These are phyloP conservation scores for Camptophora hylomeconis DNA, from an alignment of 2,329 filamentous ascomycete species.

Conservation along the genomic window DNA sequence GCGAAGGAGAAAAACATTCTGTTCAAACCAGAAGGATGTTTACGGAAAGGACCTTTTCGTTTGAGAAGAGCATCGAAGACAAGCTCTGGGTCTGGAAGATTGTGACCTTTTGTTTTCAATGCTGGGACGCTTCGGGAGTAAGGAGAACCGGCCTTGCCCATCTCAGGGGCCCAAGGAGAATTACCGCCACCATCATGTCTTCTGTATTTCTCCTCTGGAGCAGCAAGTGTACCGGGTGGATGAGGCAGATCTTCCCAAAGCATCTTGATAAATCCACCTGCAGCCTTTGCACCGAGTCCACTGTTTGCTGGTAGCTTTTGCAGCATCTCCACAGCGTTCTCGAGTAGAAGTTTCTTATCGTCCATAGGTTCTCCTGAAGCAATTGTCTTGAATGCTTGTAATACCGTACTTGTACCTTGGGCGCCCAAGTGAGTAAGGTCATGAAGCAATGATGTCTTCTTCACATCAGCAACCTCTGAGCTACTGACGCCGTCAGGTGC, in stretches of 20 bases:
- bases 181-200: conserved; percentile 33
- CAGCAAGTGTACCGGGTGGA: conserved; percentile 34
- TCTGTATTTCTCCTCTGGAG: conserved; percentile 32
- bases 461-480: conserved; percentile 16
- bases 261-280: conserved; percentile 40
- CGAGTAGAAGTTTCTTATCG: conserved; percentile 35
- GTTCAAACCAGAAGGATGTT: conserved; percentile 33
- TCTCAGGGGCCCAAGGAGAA: conserved; percentile 37
- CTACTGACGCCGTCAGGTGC: conserved; percentile 36
- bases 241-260: conserved; percentile 41
- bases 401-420: conserved; percentile 28
- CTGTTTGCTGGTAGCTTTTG: conserved; percentile 38
- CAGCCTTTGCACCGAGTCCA: conserved; percentile 34
- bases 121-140: conserved; percentile 34
- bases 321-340: conserved; percentile 40
- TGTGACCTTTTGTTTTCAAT: conserved; percentile 36
- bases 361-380: conserved; percentile 34
- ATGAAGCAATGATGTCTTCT: conserved; percentile 29
- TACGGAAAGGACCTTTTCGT: conserved; percentile 27
- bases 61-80: conserved; percentile 33
- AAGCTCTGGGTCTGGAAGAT: conserved; percentile 35
- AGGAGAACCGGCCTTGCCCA: conserved; percentile 39
- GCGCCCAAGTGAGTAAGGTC: conserved; percentile 27
- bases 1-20: conserved; percentile 36
- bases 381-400: conserved; percentile 28